Percentiles rank a stretch among this genome's conserved stretches.
phyloP scores from a whole-genome alignment of 1,284 basidiomycete genomes.

The Sporisorium iseilematis-ciliati region DNA sequence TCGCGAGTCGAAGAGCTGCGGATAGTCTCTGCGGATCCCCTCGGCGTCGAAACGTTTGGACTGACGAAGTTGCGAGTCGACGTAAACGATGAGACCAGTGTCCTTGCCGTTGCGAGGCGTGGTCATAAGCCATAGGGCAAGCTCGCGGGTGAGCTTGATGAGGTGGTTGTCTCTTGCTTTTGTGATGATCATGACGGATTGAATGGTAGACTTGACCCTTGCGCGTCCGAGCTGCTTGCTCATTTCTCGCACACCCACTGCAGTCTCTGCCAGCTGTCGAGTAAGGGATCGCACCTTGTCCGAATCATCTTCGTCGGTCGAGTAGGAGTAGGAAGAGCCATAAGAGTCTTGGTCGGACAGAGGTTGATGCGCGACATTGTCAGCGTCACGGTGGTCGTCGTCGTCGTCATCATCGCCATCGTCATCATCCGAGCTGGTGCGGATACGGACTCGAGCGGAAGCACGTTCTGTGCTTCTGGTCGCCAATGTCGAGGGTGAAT shows the following conservation, averaged over 20 bases:
- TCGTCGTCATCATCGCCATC: slow-evolving; percentile 42
- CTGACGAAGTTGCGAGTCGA: slow-evolving; percentile 89
- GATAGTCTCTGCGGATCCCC: slow-evolving; percentile 86
- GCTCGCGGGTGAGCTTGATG: slow-evolving; percentile 91
- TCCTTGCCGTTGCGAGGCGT: slow-evolving; percentile 55
- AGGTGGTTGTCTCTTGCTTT: slow-evolving; percentile 97
- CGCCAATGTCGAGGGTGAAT: slow-evolving; percentile 18
- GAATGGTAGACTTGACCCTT: slow-evolving; percentile 88
- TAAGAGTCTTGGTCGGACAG: slow-evolving; percentile 32
- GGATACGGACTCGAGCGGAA: slow-evolving; percentile 29
- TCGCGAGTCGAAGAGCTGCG: slow-evolving; percentile 80
- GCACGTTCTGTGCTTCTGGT: slow-evolving; percentile 16
- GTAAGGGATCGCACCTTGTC: slow-evolving; percentile 78
- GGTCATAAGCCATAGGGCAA: slow-evolving; percentile 75
- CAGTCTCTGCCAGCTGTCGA: slow-evolving; percentile 93
- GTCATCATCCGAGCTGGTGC: slow-evolving; percentile 46
- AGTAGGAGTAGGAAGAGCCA: slow-evolving; percentile 44
- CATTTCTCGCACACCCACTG: slow-evolving; percentile 96
- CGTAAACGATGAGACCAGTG: slow-evolving; percentile 75
- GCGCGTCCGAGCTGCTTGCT: slow-evolving; percentile 97
- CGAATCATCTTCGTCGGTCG: slow-evolving; percentile 76
- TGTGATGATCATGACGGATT: slow-evolving; percentile 94
- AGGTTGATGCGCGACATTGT: slow-evolving; percentile 34
- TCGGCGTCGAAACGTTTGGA: slow-evolving; percentile 95
- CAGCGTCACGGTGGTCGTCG: slow-evolving; percentile 31